Evolutionary conservation across 208 protist genomes (phyloP).

Genomic region (Naegleria gruberi): DNA sequence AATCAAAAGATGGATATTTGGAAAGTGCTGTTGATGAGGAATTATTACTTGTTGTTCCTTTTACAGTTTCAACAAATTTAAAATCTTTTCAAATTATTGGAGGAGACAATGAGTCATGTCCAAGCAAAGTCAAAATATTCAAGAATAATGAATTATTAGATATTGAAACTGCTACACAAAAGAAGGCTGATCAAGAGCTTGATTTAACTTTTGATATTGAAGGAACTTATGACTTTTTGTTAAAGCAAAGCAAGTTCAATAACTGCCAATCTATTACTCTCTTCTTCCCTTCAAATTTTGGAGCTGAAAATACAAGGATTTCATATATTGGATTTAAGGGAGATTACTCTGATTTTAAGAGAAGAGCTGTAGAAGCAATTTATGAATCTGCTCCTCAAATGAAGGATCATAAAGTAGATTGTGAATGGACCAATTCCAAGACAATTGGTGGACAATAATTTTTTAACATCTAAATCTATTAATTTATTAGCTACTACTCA

Average conservation of each 20-base stretch:
- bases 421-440: neutral
- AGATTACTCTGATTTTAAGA: neutral
- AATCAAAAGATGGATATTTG: neutral
- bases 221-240: neutral
- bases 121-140: neutral
- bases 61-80: constrained; percentile 10
- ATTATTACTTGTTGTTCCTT: neutral
- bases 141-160: constrained; percentile 1
- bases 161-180: neutral
- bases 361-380: neutral
- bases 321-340: neutral
- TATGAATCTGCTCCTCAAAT: constrained; percentile 8
- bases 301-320: constrained; percentile 8
- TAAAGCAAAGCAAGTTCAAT: neutral
- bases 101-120: neutral
- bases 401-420: neutral
- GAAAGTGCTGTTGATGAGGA: neutral
- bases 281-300: constrained; percentile 2
- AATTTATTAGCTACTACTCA: neutral
- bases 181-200: neutral
- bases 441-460: neutral
- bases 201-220: neutral
- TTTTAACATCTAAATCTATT: neutral
- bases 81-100: neutral
- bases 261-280: neutral